Evolutionary conservation across 176 grass and related monocot species (phyloP).

Genomic region (Aegilops longissima): DNA sequence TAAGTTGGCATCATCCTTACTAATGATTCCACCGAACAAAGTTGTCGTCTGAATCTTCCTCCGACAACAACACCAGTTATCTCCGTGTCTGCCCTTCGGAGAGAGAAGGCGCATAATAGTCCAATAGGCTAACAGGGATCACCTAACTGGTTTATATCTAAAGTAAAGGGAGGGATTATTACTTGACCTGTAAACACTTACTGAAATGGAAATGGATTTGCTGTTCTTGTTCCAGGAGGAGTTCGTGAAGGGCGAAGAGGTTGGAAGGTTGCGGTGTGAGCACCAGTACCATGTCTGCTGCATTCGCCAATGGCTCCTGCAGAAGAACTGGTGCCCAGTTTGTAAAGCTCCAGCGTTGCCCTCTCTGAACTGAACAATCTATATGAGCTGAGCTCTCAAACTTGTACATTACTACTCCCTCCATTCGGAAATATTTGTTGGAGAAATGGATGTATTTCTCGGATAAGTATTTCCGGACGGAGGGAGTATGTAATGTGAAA

Average conservation of each 20-base stretch:
- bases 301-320: constrained; percentile 62
- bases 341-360: constrained; percentile 53
- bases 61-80: not conserved
- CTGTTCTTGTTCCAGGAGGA: constrained; percentile 54
- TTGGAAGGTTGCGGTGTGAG: constrained; percentile 53
- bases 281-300: constrained; percentile 68
- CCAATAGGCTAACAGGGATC: not conserved
- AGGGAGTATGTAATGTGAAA: not conserved
- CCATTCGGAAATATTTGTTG: too few species aligned
- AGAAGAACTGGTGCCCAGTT: constrained; percentile 76
- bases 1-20: not conserved
- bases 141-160: not conserved
- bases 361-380: not conserved
- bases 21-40: not conserved
- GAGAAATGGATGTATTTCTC: too few species aligned
- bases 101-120: not conserved
- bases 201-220: not conserved
- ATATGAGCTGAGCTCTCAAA: not conserved
- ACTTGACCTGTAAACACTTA: not conserved
- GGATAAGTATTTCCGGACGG: too few species aligned
- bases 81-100: not conserved
- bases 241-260: constrained; percentile 47
- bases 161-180: not conserved
- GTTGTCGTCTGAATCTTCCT: not conserved
- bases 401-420: not conserved